A percentile compares a stretch with the other conserved stretches of the same genome.
These are phyloP conservation scores for Tylopilus intermedius DNA, from an alignment of 768 basidiomycete species.

Conservation along the genomic window DNA sequence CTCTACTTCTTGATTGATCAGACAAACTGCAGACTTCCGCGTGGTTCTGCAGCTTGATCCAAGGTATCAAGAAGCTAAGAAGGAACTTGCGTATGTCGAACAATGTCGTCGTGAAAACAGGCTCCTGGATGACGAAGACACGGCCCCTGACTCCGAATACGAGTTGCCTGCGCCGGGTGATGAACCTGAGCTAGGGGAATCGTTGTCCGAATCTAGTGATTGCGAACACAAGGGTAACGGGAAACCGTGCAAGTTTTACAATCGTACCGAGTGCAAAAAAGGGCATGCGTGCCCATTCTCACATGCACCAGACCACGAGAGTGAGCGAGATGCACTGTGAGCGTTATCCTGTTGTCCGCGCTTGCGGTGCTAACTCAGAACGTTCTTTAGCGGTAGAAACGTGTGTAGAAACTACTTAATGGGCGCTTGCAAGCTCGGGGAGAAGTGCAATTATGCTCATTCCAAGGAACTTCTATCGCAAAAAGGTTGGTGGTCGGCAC, in stretches of 20 bases:
- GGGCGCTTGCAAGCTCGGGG: conserved; percentile 34
- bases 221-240: conserved; percentile 46
- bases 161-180: conserved; percentile 11
- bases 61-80: conserved; percentile 8
- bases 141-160: conserved; percentile 1
- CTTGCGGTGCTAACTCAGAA: background rate
- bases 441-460: conserved; percentile 45
- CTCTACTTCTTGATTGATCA: background rate
- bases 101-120: background rate
- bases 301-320: conserved; percentile 50
- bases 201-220: conserved; percentile 49
- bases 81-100: background rate
- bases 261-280: conserved; percentile 43
- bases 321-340: conserved; percentile 49
- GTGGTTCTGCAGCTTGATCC: conserved; percentile 25
- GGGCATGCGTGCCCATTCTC: conserved; percentile 40
- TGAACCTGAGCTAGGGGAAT: conserved; percentile 34
- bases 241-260: conserved; percentile 50
- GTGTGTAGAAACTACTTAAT: conserved; percentile 40
- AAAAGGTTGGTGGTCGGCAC: conserved; percentile 42
- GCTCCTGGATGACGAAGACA: background rate
- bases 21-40: conserved; percentile 21
- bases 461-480: conserved; percentile 38
- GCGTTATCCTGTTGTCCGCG: conserved; percentile 14
- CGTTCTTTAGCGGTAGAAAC: conserved; percentile 40